Evolutionary conservation across 257 asterid genomes (phyloP).

Genomic region (Ilex aquifolium): DNA sequence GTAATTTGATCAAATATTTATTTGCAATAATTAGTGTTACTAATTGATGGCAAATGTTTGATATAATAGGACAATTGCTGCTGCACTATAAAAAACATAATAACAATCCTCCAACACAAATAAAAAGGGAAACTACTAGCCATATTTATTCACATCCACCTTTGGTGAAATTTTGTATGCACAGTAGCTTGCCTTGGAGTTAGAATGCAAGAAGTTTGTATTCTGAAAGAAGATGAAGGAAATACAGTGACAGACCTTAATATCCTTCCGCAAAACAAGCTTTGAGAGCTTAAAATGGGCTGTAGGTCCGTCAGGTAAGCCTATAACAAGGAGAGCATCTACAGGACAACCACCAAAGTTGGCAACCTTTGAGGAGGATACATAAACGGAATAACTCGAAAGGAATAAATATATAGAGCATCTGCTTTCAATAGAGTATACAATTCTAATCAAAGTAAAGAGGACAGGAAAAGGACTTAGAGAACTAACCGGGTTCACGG

Average conservation of each 20-base stretch:
- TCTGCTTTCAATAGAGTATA: no score
- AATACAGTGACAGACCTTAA: slow-evolving; percentile 45
- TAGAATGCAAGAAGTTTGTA: slow-evolving; percentile 2
- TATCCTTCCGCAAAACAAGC: slow-evolving; percentile 76
- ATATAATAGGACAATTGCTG: no score
- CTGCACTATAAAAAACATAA: no score
- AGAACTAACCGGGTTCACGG: slow-evolving; percentile 71
- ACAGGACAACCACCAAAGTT: slow-evolving; percentile 19
- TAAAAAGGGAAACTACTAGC: background rate
- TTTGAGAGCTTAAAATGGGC: slow-evolving; percentile 91
- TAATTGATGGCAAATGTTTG: no score
- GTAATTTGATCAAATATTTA: no score
- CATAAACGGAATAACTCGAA: no score
- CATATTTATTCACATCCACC: background rate
- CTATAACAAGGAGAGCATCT: slow-evolving; percentile 80
- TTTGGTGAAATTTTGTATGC: background rate
- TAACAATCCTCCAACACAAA: no score
- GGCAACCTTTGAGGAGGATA: no score
- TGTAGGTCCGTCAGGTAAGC: slow-evolving; percentile 88
- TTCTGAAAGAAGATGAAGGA: background rate
- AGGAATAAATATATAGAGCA: no score
- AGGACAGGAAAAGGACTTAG: background rate
- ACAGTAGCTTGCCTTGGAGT: background rate
- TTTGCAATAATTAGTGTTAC: no score
- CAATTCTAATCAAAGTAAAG: background rate